These are phyloP conservation scores for Ceratobasidium sp. DNA, from an alignment of 1,284 basidiomycete genomes.

Conservation along the genomic window DNA sequence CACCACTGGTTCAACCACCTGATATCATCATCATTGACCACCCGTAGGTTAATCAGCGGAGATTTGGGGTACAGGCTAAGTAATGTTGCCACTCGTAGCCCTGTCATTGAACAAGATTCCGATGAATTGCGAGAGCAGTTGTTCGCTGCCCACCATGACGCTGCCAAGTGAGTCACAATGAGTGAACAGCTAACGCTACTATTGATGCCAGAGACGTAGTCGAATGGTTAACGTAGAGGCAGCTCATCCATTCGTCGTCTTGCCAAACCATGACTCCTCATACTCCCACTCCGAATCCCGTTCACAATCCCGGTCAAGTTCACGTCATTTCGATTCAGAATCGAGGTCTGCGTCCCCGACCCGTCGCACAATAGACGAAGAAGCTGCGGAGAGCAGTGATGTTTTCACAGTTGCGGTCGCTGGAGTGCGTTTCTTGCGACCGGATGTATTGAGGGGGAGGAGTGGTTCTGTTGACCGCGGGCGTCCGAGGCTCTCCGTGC, in stretches of 20 bases:
- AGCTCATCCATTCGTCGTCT: conserved; percentile 31
- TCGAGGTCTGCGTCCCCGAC: conserved; percentile 28
- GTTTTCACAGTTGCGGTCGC: conserved; percentile 22
- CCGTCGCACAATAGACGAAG: conserved; percentile 3
- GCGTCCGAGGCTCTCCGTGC: conserved; percentile 34
- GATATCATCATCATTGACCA: conserved; percentile 28
- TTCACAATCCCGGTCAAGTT: conserved; percentile 40
- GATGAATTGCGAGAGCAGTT: conserved; percentile 37
- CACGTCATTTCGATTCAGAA: conserved; percentile 35
- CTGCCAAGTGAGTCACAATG: conserved; percentile 26
- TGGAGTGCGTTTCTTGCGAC: conserved; percentile 43
- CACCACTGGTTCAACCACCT: conserved; percentile 28
- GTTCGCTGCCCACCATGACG: conserved; percentile 40
- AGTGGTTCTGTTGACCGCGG: conserved; percentile 37
- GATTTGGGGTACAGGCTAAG: not conserved
- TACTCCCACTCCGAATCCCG: conserved; percentile 39
- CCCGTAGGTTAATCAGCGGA: conserved; percentile 10
- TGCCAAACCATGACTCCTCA: conserved; percentile 40
- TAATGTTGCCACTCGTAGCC: conserved; percentile 1
- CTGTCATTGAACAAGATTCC: conserved; percentile 29
- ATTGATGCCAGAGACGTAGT: conserved; percentile 10
- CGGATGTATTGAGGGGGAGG: conserved; percentile 41
- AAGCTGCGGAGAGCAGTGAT: conserved; percentile 17
- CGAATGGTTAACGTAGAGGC: conserved; percentile 44
- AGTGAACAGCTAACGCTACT: not conserved